Evolutionary conservation across 768 basidiomycete genomes (phyloP).

Genomic region (Termitomyces sp.): DNA sequence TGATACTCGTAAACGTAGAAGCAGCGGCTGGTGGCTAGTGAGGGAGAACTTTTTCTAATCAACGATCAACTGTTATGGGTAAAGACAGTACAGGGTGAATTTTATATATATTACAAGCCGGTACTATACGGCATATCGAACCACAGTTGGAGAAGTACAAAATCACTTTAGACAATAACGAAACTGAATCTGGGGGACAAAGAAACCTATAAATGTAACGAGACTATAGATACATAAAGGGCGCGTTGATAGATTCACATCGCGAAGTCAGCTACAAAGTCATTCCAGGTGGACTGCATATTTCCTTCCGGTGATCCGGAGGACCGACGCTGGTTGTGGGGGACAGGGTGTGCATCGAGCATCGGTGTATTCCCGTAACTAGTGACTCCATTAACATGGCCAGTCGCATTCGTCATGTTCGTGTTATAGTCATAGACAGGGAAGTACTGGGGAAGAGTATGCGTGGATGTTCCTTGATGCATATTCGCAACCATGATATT

Average conservation of each 20-base stretch:
- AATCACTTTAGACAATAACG: neutral
- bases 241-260: conserved; percentile 17
- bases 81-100: neutral
- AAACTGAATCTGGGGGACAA: neutral
- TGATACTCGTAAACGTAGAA: too few species aligned
- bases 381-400: conserved; percentile 9
- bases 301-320: conserved; percentile 58
- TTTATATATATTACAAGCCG: neutral
- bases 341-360: conserved; percentile 34
- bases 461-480: conserved; percentile 9
- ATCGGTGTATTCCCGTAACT: conserved; percentile 24
- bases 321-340: conserved; percentile 28
- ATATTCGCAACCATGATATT: conserved; percentile 10
- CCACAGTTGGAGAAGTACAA: neutral
- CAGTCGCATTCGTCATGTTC: conserved; percentile 20
- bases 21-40: too few species aligned
- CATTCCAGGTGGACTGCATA: conserved; percentile 60
- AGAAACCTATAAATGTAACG: neutral
- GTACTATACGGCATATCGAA: neutral
- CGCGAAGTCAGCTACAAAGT: conserved; percentile 47
- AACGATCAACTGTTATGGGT: neutral
- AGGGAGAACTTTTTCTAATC: too few species aligned
- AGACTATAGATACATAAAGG: neutral
- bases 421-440: conserved; percentile 67
- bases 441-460: conserved; percentile 63